Base-by-base conservation (phyloP, 169 alveolate genomes). In the Cryptosporidium ryanae region DNA sequence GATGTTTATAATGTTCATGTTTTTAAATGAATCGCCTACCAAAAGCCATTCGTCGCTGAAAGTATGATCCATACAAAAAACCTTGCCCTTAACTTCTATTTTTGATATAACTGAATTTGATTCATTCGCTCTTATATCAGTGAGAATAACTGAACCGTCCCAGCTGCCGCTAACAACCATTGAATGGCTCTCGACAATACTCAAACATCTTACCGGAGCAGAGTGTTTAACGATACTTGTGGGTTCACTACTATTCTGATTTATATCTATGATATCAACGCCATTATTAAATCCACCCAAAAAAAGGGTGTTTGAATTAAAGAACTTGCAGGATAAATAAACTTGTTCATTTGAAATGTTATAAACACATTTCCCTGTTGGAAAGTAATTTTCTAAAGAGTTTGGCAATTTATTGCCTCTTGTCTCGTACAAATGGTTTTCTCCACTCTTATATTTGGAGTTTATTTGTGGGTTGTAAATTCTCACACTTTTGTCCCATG, bases 401-500 rank as follows among this genome's bases (percentile, higher is more conserved):
- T 12, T 21, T 5, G 18, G 64, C 17, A 29, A 27, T 4, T 29
- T 17, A 5, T 25, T 43, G 1, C 25, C 65, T 15, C 29, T 46
- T n/a, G 25, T 1, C 4, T 8, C 23, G 8, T 68, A 17, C 7
- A 21, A 50, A 17, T 17, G 17, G 12, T 15, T 2, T 23, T 52
- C 65, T 25, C 52, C 43, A n/a, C n/a, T 21, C 15, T 12, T 18
- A 31, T 18, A 8, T 29, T 54, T 55, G 10, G 21, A 59, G 34
- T 52, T 50, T 46, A 76, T 32, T 15, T 76, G 68, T 32, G 71
- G 61, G 31, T 76, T 70, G 27, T 59, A 76, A 23, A 76, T 21
- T 59, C 70, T 55, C 76, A 76, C 68, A 32, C 64, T 76, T 48
- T 76, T 76, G 50, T 76, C 68, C 87, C 87, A 76, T 2, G 66